Evolutionary conservation across 2,329 filamentous ascomycete genomes (phyloP).

Genomic region (Claviceps sorghi): DNA sequence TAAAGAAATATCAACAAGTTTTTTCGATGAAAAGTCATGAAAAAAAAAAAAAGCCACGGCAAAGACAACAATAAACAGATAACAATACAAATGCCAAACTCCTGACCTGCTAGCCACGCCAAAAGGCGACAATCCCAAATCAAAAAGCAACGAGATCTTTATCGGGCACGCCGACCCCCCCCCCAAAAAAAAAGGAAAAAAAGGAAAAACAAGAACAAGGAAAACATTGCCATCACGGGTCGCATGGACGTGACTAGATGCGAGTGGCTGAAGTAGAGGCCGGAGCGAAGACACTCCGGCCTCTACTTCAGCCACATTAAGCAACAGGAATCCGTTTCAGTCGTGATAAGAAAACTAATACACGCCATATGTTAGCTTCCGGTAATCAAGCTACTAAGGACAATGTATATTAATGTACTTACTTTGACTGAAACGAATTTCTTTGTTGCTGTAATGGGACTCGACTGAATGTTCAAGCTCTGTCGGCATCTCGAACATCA

Average conservation of each 20-base stretch:
- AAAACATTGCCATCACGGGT: too few species aligned
- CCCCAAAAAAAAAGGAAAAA: background rate
- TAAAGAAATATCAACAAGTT: slow-evolving; percentile 15
- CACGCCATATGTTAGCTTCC: too few species aligned
- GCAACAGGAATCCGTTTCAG: slow-evolving; percentile 26
- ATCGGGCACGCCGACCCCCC: too few species aligned
- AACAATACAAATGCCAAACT: slow-evolving; percentile 15
- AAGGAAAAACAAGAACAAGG: background rate
- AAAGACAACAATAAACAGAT: slow-evolving; percentile 7
- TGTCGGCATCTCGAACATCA: too few species aligned
- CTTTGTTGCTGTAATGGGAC: too few species aligned
- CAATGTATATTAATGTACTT: too few species aligned
- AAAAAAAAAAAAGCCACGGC: slow-evolving; percentile 1
- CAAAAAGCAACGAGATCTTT: background rate
- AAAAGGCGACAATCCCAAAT: slow-evolving; percentile 7
- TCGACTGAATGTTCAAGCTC: too few species aligned
- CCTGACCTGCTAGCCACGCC: slow-evolving; percentile 3
- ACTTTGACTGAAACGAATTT: too few species aligned
- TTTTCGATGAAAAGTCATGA: slow-evolving; percentile 11
- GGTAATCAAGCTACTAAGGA: too few species aligned
- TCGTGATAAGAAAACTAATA: slow-evolving; percentile 42
- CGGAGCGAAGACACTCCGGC: too few species aligned
- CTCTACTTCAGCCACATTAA: background rate
- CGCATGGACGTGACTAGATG: too few species aligned
- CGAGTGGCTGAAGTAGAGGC: too few species aligned